These are phyloP conservation scores for Plasmodium malariae DNA, from an alignment of 169 alveolate genomes.

Conservation along the genomic window DNA sequence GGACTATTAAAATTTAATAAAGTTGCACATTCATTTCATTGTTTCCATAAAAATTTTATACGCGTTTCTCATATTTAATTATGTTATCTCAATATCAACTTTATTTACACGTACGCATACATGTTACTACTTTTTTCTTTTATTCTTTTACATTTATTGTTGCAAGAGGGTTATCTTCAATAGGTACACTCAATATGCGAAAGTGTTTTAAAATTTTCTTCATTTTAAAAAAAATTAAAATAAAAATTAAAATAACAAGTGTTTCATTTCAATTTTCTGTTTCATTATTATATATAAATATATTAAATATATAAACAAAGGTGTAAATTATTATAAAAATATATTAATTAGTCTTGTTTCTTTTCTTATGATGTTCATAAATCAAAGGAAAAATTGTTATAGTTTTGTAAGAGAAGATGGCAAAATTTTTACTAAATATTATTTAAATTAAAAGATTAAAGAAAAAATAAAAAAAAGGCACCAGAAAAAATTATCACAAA, in stretches of 20 bases:
- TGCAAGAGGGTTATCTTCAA: constrained; percentile 48
- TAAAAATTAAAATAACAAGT: not conserved
- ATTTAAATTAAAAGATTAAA: not conserved
- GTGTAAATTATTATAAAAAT: not conserved
- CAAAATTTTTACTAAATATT: too few relatives aligned
- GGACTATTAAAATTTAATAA: too few relatives aligned
- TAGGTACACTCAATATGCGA: constrained; percentile 34
- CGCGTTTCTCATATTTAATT: too few relatives aligned
- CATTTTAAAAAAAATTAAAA: constrained; percentile 33
- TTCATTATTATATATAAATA: constrained; percentile 4
- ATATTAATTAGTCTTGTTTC: not conserved
- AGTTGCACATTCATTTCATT: too few relatives aligned
- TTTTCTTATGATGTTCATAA: not conserved
- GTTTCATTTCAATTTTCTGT: not conserved
- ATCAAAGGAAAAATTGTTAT: not conserved
- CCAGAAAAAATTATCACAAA: too few relatives aligned
- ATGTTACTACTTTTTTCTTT: not conserved
- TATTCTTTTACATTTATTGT: constrained; percentile 39
- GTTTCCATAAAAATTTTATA: too few relatives aligned
- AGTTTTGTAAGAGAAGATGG: not conserved
- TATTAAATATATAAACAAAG: not conserved
- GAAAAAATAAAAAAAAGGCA: too few relatives aligned
- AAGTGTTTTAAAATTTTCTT: constrained; percentile 28
- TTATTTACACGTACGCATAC: not conserved
- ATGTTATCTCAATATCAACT: too few relatives aligned